These are phyloP conservation scores for Nigrospora sphaerica DNA, from an alignment of 2,329 filamentous ascomycete genomes.

Conservation along the genomic window DNA sequence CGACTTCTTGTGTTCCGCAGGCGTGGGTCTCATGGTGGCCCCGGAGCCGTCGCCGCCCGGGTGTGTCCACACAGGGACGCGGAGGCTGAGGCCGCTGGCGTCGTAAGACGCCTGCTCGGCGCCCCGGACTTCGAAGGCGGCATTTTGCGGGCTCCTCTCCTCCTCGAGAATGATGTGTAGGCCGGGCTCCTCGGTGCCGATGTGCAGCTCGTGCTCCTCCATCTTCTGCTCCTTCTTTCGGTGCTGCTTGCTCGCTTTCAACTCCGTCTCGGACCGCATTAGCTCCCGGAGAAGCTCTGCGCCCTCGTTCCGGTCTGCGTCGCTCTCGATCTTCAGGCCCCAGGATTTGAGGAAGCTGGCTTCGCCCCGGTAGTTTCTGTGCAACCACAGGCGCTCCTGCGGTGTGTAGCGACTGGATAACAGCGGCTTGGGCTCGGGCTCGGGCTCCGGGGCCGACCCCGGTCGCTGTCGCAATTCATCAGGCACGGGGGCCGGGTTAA, in stretches of 20 bases:
- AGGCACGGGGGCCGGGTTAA: conserved; percentile 1
- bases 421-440: conserved; percentile 4
- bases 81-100: no score
- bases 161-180: conserved; percentile 7
- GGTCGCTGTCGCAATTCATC: background rate
- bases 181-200: background rate
- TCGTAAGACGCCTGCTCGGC: no score
- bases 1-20: conserved; percentile 8
- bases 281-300: conserved; percentile 14
- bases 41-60: no score
- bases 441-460: conserved; percentile 1
- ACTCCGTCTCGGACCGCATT: conserved; percentile 13
- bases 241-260: conserved; percentile 5
- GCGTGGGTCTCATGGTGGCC: background rate
- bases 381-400: conserved; percentile 18
- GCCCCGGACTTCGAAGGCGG: no score
- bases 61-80: no score
- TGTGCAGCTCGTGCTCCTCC: background rate
- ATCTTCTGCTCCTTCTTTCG: conserved; percentile 4
- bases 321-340: conserved; percentile 15
- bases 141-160: background rate
- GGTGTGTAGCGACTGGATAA: conserved; percentile 7
- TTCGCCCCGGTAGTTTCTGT: conserved; percentile 19
- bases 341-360: conserved; percentile 18
- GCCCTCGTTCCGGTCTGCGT: conserved; percentile 17